A percentile compares a stretch with the other conserved stretches of the same genome.
phyloP scores from a whole-genome alignment of 1,284 basidiomycete genomes.

The Sporisorium scitamineum region DNA sequence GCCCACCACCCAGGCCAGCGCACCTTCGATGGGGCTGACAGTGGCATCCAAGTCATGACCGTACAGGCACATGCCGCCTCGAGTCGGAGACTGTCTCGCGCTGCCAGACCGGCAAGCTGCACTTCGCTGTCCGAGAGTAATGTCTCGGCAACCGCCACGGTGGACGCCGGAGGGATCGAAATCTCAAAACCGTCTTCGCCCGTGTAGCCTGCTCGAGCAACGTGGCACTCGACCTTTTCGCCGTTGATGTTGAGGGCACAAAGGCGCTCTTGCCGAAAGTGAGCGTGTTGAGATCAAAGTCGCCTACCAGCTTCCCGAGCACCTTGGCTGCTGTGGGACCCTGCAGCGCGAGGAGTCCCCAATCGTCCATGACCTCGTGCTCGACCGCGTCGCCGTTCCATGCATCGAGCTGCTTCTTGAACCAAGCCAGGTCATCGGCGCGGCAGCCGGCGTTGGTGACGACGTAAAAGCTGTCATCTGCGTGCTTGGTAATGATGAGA shows the following conservation, averaged over 20 bases:
- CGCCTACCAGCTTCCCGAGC: slow-evolving; percentile 74
- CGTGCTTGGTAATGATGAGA: slow-evolving; percentile 72
- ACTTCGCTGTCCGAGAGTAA: slow-evolving; percentile 77
- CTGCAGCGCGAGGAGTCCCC: slow-evolving; percentile 91
- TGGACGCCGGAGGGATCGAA: slow-evolving; percentile 84
- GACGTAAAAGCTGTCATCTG: slow-evolving; percentile 80
- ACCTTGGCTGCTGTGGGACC: slow-evolving; percentile 86
- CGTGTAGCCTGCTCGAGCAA: slow-evolving; percentile 97
- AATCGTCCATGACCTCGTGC: slow-evolving; percentile 83
- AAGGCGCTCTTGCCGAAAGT: slow-evolving; percentile 66
- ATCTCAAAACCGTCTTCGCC: slow-evolving; percentile 99
- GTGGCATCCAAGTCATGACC: slow-evolving; percentile 91
- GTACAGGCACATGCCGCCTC: slow-evolving; percentile 98
- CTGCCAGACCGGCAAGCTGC: slow-evolving; percentile 88
- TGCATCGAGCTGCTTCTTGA: slow-evolving; percentile 75
- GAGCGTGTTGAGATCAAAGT: slow-evolving; percentile 74
- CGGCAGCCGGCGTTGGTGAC: slow-evolving; percentile 95
- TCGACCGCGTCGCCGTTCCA: slow-evolving; percentile 75
- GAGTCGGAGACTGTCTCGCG: slow-evolving; percentile 89
- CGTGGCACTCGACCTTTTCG: slow-evolving; percentile 75
- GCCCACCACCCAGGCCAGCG: slow-evolving; percentile 90
- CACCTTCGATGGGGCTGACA: slow-evolving; percentile 86
- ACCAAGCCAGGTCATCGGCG: slow-evolving; percentile 83
- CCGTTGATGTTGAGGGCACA: slow-evolving; percentile 72
- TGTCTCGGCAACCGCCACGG: slow-evolving; percentile 79